A percentile compares a stretch with the other conserved stretches of the same genome.
These are phyloP conservation scores for Vitis labrusca DNA, from an alignment of 164 flowering plant genomes.

Conservation along the genomic window DNA sequence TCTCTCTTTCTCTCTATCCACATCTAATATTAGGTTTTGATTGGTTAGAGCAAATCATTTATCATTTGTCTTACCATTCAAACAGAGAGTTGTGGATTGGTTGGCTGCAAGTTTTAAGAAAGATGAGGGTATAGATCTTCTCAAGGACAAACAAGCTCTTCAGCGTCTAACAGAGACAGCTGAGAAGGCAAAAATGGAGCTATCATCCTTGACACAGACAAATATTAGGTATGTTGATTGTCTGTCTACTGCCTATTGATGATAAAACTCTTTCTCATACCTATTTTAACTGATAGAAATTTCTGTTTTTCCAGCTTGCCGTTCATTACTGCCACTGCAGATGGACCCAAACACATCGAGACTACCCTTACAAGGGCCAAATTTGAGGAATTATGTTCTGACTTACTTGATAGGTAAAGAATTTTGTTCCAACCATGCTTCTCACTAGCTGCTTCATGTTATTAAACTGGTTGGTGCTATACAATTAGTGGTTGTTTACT, in stretches of 20 bases:
- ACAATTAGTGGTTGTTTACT: too few species aligned
- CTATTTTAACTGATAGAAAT: conserved; percentile 4
- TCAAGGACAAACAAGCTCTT: conserved; percentile 11
- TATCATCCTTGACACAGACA: conserved; percentile 19
- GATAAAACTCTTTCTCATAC: too few species aligned
- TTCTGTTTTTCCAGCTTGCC: conserved; percentile 57
- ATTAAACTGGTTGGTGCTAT: too few species aligned
- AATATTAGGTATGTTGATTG: not conserved
- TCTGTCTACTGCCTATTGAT: not conserved
- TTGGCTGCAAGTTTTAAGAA: conserved; percentile 30
- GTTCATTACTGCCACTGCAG: conserved; percentile 80
- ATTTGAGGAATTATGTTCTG: conserved; percentile 87
- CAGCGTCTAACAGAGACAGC: conserved; percentile 40
- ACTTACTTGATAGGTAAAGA: conserved; percentile 71
- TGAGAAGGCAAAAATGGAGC: conserved; percentile 44
- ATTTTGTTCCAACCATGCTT: too few species aligned
- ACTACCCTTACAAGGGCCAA: conserved; percentile 83
- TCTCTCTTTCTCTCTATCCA: too few species aligned
- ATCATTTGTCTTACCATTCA: not conserved
- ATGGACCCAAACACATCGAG: conserved; percentile 88
- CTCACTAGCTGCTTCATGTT: too few species aligned
- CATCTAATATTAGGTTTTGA: too few species aligned
- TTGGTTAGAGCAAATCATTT: too few species aligned
- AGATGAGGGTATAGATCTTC: conserved; percentile 44
- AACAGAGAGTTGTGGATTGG: conserved; percentile 47